Evolutionary conservation across 225 moss, liverwort and hornwort genomes (phyloP).

Genomic region (Ulota crispa): DNA sequence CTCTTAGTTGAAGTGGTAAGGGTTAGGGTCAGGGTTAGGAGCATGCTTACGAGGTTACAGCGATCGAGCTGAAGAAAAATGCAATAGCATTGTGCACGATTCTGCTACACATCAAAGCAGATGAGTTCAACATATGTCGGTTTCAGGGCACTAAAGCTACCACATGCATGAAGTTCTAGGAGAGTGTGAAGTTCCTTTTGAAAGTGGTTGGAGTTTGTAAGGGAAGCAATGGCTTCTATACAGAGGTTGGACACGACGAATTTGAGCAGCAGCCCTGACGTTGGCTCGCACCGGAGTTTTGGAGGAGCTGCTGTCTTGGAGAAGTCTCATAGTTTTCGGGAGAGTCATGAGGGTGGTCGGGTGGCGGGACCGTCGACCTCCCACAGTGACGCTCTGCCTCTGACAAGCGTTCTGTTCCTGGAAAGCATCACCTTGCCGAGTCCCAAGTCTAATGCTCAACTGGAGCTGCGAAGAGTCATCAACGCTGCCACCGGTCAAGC

Average conservation of each 20-base stretch:
- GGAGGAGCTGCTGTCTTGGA: constrained; percentile 41
- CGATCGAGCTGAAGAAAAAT: constrained; percentile 41
- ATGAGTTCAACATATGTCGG: constrained; percentile 2
- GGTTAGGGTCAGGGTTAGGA: constrained; percentile 6
- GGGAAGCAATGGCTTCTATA: constrained; percentile 56
- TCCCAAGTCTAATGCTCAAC: constrained; percentile 26
- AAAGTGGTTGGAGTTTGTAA: constrained; percentile 8
- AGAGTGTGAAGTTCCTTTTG: constrained; percentile 5
- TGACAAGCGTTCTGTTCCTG: constrained; percentile 38
- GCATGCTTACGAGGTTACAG: constrained; percentile 8
- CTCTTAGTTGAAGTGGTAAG: constrained; percentile 27
- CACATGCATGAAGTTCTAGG: constrained; percentile 1
- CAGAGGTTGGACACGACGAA: constrained; percentile 50
- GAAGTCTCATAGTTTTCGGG: constrained; percentile 62
- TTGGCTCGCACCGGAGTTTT: constrained; percentile 43
- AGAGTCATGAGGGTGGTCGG: constrained; percentile 52
- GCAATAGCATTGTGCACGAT: constrained; percentile 45
- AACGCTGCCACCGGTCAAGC: constrained; percentile 38
- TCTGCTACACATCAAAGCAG: constrained; percentile 10
- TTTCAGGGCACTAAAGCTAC: constrained; percentile 10
- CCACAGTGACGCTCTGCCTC: constrained; percentile 35
- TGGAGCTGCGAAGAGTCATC: constrained; percentile 50
- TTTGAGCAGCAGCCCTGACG: constrained; percentile 48
- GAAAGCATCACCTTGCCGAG: constrained; percentile 30
- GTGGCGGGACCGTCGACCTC: constrained; percentile 36